phyloP scores from a whole-genome alignment of 108 stramenopile genomes.

The Nitzschia palea region DNA sequence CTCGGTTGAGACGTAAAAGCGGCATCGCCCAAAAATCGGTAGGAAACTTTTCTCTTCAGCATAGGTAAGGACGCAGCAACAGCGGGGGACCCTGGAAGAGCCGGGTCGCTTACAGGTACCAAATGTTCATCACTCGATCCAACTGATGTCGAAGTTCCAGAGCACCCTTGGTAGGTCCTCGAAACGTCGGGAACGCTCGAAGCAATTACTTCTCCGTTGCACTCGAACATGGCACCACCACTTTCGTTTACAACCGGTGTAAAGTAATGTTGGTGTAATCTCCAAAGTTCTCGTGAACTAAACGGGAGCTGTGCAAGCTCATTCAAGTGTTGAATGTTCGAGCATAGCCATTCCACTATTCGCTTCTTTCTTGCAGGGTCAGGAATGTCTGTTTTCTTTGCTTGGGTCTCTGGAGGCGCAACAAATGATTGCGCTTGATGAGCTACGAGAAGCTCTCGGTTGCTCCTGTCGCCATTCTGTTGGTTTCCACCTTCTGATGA shows the following conservation, averaged over 20 bases:
- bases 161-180: constrained; percentile 19
- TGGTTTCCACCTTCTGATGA: constrained; percentile 21
- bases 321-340: constrained; percentile 67
- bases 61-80: constrained; percentile 29
- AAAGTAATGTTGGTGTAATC: constrained; percentile 77
- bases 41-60: constrained; percentile 80
- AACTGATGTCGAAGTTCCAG: background rate
- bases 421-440: constrained; percentile 44
- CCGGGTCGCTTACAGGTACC: constrained; percentile 48
- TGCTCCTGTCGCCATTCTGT: background rate
- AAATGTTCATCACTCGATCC: constrained; percentile 17
- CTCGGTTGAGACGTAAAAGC: constrained; percentile 5
- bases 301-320: constrained; percentile 71
- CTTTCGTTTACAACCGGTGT: constrained; percentile 74
- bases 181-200: constrained; percentile 53
- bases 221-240: constrained; percentile 29
- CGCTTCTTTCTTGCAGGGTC: constrained; percentile 66
- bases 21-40: constrained; percentile 70
- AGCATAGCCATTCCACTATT: constrained; percentile 80
- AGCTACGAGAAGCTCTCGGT: background rate
- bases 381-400: constrained; percentile 29
- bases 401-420: constrained; percentile 35
- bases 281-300: constrained; percentile 68
- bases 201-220: constrained; percentile 1
- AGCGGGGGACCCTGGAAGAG: constrained; percentile 21